Percentiles rank a stretch among this genome's conserved stretches.
These are phyloP conservation scores for Polyporus tsugae DNA, from an alignment of 1,284 basidiomycete genomes.

Conservation along the genomic window DNA sequence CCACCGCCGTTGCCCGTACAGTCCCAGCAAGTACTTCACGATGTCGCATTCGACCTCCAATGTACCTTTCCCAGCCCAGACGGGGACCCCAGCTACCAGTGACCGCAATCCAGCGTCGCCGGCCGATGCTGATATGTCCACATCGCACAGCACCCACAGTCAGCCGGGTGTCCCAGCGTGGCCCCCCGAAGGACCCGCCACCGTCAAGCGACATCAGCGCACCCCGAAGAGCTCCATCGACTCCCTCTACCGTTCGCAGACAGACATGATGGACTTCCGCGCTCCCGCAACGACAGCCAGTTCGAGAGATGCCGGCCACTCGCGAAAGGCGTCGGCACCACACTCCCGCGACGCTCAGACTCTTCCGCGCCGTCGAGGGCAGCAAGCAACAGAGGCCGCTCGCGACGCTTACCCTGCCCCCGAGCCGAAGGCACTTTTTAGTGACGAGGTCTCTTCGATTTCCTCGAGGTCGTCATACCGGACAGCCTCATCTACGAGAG, in stretches of 20 bases:
- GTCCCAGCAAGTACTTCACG: conserved; percentile 1
- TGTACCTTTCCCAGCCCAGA: background rate
- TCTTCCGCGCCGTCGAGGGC: background rate
- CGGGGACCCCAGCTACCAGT: background rate
- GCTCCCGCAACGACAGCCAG: background rate
- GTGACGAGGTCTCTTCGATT: background rate
- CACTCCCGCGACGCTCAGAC: background rate
- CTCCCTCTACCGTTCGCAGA: conserved; percentile 1
- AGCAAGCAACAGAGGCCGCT: background rate
- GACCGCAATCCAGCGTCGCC: background rate
- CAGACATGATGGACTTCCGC: background rate
- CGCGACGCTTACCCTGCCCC: background rate
- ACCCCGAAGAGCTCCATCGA: conserved; percentile 5
- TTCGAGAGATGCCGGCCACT: background rate
- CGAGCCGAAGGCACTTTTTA: background rate
- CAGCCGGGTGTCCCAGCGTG: background rate
- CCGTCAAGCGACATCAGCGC: background rate
- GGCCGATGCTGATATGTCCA: background rate
- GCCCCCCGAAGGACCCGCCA: conserved; percentile 4
- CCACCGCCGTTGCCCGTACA: background rate
- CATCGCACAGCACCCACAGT: background rate
- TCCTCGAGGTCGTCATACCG: background rate
- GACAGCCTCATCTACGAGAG: background rate
- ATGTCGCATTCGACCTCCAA: background rate
- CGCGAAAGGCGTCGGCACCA: background rate